These are phyloP conservation scores for Zychaea mexicana DNA, from an alignment of 371 early-diverging fungal genomes.

Conservation along the genomic window DNA sequence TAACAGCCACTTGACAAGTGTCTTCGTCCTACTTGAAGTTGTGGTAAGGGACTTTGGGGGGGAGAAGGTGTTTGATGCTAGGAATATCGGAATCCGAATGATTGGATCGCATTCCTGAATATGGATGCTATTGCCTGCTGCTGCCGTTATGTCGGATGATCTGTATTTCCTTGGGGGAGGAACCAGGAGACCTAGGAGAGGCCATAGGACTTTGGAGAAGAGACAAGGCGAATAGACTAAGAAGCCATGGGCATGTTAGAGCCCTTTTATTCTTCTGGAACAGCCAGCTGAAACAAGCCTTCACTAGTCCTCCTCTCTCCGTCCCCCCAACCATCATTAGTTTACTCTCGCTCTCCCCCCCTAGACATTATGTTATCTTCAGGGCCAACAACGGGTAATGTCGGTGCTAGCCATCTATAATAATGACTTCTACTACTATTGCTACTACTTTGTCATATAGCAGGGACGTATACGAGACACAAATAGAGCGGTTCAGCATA, in stretches of 20 bases:
- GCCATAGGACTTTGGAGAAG: background rate
- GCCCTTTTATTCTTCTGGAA: background rate
- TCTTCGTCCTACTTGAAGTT: background rate
- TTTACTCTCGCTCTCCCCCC: background rate
- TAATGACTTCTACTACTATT: no score
- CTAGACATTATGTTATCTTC: background rate
- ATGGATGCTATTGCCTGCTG: background rate
- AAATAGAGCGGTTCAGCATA: background rate
- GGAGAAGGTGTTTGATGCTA: background rate
- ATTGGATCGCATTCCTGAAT: constrained; percentile 8
- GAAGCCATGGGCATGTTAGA: constrained; percentile 4
- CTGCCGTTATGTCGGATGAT: background rate
- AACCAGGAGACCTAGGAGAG: background rate
- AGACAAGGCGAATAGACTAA: no score
- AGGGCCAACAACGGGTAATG: background rate
- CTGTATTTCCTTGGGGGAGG: background rate
- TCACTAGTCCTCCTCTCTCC: no score
- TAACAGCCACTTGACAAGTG: background rate
- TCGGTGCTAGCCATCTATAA: background rate
- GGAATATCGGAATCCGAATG: constrained; percentile 1
- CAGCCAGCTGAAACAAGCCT: background rate
- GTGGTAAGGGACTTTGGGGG: background rate
- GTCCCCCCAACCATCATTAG: background rate
- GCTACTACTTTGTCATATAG: no score
- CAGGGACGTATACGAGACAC: no score